A percentile compares a stretch with the other conserved stretches of the same genome.
These are phyloP conservation scores for Paxillus ammoniavirescens DNA, from an alignment of 768 basidiomycete genomes.

Conservation along the genomic window DNA sequence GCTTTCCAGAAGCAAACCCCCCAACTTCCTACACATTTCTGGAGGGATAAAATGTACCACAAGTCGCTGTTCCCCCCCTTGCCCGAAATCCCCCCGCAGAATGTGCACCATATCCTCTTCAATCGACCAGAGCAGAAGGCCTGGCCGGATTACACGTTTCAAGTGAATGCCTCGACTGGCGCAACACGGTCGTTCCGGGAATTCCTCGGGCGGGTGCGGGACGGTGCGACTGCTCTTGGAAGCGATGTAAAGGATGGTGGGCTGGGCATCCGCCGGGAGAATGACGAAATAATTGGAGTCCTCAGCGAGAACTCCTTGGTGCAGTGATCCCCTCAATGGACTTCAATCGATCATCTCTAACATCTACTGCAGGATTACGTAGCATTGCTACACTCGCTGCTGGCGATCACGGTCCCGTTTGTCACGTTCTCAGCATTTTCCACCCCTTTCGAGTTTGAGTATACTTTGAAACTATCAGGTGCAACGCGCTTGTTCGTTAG, in stretches of 20 bases:
- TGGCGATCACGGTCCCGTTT: conserved; percentile 51
- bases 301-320: conserved; percentile 71
- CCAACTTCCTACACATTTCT: not conserved
- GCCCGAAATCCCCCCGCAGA: conserved; percentile 47
- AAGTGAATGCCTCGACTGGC: conserved; percentile 57
- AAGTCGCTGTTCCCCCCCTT: conserved; percentile 57
- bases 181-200: conserved; percentile 44
- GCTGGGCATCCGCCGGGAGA: conserved; percentile 45
- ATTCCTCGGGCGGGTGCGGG: conserved; percentile 48
- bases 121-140: conserved; percentile 49
- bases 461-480: conserved; percentile 46
- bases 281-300: conserved; percentile 64
- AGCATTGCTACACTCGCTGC: conserved; percentile 46
- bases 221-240: conserved; percentile 57
- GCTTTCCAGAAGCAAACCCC: not conserved
- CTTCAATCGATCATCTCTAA: not conserved
- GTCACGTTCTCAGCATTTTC: conserved; percentile 52
- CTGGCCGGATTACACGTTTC: conserved; percentile 55
- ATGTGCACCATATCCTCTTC: conserved; percentile 56
- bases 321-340: conserved; percentile 16
- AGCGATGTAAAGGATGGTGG: conserved; percentile 50
- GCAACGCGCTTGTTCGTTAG: conserved; percentile 56
- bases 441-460: conserved; percentile 55
- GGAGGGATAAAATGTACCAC: conserved; percentile 44
- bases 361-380: conserved; percentile 48